Base-by-base conservation (phyloP, 768 basidiomycete genomes). In the Trametes cinnabarina region DNA sequence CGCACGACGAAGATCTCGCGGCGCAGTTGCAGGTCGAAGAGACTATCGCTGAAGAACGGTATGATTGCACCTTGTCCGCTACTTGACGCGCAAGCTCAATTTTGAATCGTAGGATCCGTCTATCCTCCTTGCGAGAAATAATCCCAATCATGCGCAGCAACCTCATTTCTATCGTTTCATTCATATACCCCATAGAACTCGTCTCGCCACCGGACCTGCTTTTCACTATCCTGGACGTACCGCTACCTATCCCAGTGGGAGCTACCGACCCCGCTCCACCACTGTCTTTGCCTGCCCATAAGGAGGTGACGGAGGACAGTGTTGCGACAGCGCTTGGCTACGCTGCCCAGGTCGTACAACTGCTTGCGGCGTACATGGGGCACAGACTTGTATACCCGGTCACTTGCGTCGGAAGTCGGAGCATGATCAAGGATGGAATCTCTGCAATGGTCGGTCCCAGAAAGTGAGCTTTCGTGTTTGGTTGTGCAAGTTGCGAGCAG, bases 391-490 rank as follows among this genome's bases (percentile, higher is more conserved):
- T 90, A 14, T 98, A 99, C 75, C 93, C 95, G 22, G 81, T 98
- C 48, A 93, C 90, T 19, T 94, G 85, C 71, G 80, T 92, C 47
- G 95, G 94, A 2, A 98, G 94, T 64, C 79, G 92, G 61, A 97
- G 94, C 73, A 70, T 94, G 60, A 92, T 98, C 60, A 84, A 85
- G 68, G 97, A 99, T 75, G 87, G 87, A 12, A 95, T 98, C 48
- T 94, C 92, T 47, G 86, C 88, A 14, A 97, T 98, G 90, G 87
- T 94, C 57, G 97, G 97, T 3, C 94, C 94, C 9, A 78, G 96
- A 71, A 90, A 94, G 93, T 96, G 66, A 73, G 90, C 37, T 32
- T 32, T 32, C 30, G 34, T 34, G 34, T 5, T 9, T 39, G 10
- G 14, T 15, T 5, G 17, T 14, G 5, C n/a, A 14, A 14, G n/a